These are phyloP conservation scores for Penicillium fimorum DNA, from an alignment of 495 filamentous ascomycete species.

Conservation along the genomic window DNA sequence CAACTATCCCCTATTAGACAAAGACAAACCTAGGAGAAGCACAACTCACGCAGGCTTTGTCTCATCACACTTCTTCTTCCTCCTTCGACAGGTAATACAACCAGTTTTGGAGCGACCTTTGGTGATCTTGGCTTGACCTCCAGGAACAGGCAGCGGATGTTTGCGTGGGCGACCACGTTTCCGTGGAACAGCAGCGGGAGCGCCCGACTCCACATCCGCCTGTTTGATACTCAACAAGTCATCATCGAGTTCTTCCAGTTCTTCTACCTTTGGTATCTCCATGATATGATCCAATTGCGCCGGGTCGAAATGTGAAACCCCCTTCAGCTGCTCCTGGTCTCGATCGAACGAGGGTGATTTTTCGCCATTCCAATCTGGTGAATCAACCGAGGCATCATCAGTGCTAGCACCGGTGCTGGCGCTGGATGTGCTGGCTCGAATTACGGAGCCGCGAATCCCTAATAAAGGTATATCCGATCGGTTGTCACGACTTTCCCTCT, in stretches of 20 bases:
- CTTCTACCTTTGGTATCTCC: slow-evolving; percentile 44
- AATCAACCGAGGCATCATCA: slow-evolving; percentile 40
- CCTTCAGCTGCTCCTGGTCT: slow-evolving; percentile 21
- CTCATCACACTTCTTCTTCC: slow-evolving; percentile 98
- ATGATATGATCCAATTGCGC: slow-evolving; percentile 24
- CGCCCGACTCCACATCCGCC: slow-evolving; percentile 36
- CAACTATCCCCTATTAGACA: slow-evolving; percentile 44
- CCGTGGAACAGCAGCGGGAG: slow-evolving; percentile 44
- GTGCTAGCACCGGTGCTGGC: slow-evolving; percentile 38
- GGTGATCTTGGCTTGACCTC: slow-evolving; percentile 62
- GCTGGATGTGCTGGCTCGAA: slow-evolving; percentile 34
- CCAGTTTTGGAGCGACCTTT: slow-evolving; percentile 94
- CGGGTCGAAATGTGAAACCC: slow-evolving; percentile 25
- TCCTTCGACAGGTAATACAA: slow-evolving; percentile 84
- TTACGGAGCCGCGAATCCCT: slow-evolving; percentile 28
- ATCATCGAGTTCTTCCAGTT: slow-evolving; percentile 48
- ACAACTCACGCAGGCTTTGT: slow-evolving; percentile 68
- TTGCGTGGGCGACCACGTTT: slow-evolving; percentile 82
- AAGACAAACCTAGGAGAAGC: slow-evolving; percentile 3
- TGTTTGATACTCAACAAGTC: slow-evolving; percentile 39
- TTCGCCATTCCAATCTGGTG: slow-evolving; percentile 37
- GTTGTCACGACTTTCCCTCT: slow-evolving; percentile 17
- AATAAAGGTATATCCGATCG: slow-evolving; percentile 25
- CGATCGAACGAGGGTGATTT: slow-evolving; percentile 26
- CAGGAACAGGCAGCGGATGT: slow-evolving; percentile 62